These are phyloP conservation scores for Vitrella brassicaformis DNA, from an alignment of 73 alveolate genomes.

Conservation along the genomic window DNA sequence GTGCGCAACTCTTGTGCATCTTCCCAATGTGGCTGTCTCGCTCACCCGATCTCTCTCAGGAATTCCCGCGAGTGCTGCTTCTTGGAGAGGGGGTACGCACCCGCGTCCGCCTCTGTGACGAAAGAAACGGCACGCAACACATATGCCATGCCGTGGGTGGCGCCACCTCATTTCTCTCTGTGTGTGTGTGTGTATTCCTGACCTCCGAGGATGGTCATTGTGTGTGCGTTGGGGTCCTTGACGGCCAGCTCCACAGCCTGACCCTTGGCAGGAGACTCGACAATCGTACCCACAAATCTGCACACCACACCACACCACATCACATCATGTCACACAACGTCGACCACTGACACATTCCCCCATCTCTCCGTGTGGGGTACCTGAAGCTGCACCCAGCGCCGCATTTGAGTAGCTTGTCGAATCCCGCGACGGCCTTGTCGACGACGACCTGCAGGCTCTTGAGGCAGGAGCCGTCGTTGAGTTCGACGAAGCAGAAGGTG, in stretches of 20 bases:
- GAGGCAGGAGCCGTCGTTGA: slow-evolving; percentile 87
- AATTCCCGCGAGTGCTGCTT: slow-evolving; percentile 79
- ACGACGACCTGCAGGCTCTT: slow-evolving; percentile 22
- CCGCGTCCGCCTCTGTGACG: too few relatives aligned
- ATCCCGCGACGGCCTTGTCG: not conserved
- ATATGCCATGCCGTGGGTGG: too few relatives aligned
- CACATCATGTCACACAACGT: not conserved
- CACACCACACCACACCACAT: not conserved
- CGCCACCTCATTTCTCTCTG: too few relatives aligned
- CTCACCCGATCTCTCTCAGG: slow-evolving; percentile 54
- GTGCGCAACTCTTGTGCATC: not conserved
- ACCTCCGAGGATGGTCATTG: not conserved
- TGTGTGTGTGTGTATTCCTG: too few relatives aligned
- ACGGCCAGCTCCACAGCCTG: not conserved
- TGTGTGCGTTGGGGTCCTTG: not conserved
- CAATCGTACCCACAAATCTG: not conserved
- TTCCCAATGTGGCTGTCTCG: not conserved
- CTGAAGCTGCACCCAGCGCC: not conserved
- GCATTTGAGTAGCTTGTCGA: not conserved
- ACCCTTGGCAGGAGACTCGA: not conserved
- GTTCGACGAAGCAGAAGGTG: slow-evolving; percentile 66
- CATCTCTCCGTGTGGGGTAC: too few relatives aligned
- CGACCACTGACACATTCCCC: too few relatives aligned
- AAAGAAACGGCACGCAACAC: too few relatives aligned
- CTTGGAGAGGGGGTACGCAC: slow-evolving; percentile 83